phyloP scores from a whole-genome alignment of 495 filamentous ascomycete genomes.

The Aspergillus cristatus region DNA sequence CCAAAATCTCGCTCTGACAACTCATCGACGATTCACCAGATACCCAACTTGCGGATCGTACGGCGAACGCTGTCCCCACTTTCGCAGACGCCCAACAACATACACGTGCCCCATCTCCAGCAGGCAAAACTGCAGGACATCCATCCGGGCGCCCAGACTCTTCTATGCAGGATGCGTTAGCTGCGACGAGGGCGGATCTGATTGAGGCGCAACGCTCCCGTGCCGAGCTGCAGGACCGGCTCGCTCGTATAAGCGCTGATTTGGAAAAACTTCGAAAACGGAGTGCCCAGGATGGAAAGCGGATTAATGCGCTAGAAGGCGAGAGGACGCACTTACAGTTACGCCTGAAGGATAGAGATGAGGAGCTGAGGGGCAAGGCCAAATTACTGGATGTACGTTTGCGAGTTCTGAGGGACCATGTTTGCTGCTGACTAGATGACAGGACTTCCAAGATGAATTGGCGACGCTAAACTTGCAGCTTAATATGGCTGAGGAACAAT shows the following conservation, averaged over 20 bases:
- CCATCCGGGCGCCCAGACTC: slow-evolving; percentile 9
- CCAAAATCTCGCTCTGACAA: slow-evolving; percentile 8
- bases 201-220: slow-evolving; percentile 67
- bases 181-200: slow-evolving; percentile 52
- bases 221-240: slow-evolving; percentile 50
- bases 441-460: slow-evolving; percentile 87
- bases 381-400: slow-evolving; percentile 62
- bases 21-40: slow-evolving; percentile 32
- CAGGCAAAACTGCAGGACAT: slow-evolving; percentile 16
- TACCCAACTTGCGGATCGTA: slow-evolving; percentile 59
- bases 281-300: slow-evolving; percentile 43
- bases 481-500: slow-evolving; percentile 70
- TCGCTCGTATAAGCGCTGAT: slow-evolving; percentile 52
- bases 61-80: slow-evolving; percentile 33
- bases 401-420: not conserved
- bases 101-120: slow-evolving; percentile 4
- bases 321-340: slow-evolving; percentile 52
- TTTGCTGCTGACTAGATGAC: slow-evolving; percentile 4
- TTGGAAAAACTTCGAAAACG: slow-evolving; percentile 49
- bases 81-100: slow-evolving; percentile 20
- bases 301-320: slow-evolving; percentile 50
- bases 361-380: slow-evolving; percentile 74
- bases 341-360: slow-evolving; percentile 68
- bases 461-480: slow-evolving; percentile 77
- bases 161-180: slow-evolving; percentile 27